Evolutionary conservation across 208 protist species (phyloP), one percentile per base, ranked within the genome.

Genomic region (Leishmania tarentolae): DNA sequence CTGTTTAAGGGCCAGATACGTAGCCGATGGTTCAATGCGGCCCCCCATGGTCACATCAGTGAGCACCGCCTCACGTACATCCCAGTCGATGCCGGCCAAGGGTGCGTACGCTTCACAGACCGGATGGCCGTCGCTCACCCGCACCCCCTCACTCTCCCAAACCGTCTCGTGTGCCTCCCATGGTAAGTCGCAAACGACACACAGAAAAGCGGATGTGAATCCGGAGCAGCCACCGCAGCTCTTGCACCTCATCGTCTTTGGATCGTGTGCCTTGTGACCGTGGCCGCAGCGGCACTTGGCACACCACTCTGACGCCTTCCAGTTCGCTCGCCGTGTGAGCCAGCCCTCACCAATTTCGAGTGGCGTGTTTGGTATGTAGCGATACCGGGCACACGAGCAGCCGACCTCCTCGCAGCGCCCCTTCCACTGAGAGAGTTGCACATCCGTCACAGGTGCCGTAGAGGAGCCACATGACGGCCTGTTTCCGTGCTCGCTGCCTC

Each of bases 331-430:
- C 17, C 91, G 90, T 28, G 90, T 87, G 52, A 98, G 87, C 93
- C 93, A 97, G 2, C 81, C 86, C 57, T 97, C 93, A 9, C 95
- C 94, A 59, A 97, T 96, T 77, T 97, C 94, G 71, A 96, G 93
- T 28, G 95, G 95, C 19, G 86, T 86, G 78, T 94, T 96, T 21
- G 95, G 95, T 9, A 97, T 78, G 83, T 95, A 98, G 65, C 86
- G 83, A 63, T 93, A 98, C 40, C 80, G n/a, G 6, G 50, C 42
- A 83, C 94, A 98, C 3, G 19, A 46, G 65, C 94, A 97, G 37
- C 82, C 76, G 0, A 65, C 78, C 71, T 86, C 84, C 80, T 88
- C 81, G 56, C 92, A 95, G 17, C 79, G 82, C 69, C 74, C 76
- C 79, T 76, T 77, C 65, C 79, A 76, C 42, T 71, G 78, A 63